Base-by-base conservation (phyloP, 306 rosid species). In the Quercus bicolor region DNA sequence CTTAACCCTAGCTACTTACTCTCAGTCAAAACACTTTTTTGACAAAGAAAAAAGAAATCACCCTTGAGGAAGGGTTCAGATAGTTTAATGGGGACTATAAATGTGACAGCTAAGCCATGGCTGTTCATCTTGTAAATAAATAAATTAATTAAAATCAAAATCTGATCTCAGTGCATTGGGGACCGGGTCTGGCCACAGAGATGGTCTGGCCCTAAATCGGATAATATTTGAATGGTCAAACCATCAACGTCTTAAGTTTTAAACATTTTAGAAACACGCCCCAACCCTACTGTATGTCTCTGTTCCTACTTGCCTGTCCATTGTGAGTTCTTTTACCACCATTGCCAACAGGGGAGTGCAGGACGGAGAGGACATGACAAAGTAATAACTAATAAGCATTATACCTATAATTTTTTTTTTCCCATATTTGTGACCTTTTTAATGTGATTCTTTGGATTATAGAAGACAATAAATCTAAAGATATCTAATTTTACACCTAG, bases 21-120 rank as follows among this genome's bases (percentile, higher is more conserved):
- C 45, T 40, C 45, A 2, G 45, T 40, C 12, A 40, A 40, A 40
- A 40, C 45, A 8, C 45, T 40, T 40, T 37, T 8, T 40, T 48
- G 14, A 48, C 12, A 12, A 48, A 48, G 4, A 48, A 48, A 48
- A 48, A 48, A 3, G 15, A 48, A 48, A 48, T 48, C 53, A 48
- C 3, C 14, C 15, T 12, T 10, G 53, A 13, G 53, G 1, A 2
- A 48, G 10, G 53, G 16, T 57, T 15, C 4, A 2, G 15, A 48
- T 48, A 48, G 53, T 48, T 48, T 48, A 48, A 12, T 48, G 53
- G 53, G 75, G 5, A 51, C 78, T 29, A 74, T 85, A 78, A 81
- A 78, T 85, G 85, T 70, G 81, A 78, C 85, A 81, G 83, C 81
- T 62, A 70, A 56, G 82, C 59, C 65, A 70, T 21, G 70, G 85